Percentiles rank a stretch among this genome's conserved stretches.
phyloP scores from a whole-genome alignment of 2,329 filamentous ascomycete species.

The Exophiala bonariae region DNA sequence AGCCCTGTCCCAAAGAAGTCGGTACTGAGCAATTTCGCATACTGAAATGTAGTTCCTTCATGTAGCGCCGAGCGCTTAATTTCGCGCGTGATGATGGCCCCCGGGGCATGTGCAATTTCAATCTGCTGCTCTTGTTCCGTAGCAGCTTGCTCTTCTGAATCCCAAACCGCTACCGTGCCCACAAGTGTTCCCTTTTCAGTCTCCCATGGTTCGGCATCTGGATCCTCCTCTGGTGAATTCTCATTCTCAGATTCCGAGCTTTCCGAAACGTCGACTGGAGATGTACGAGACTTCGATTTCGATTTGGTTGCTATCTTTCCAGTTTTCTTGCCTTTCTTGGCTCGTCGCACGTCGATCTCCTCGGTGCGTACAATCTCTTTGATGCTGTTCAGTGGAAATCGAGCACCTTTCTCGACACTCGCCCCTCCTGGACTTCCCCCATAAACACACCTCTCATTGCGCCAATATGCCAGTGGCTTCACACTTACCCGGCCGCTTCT shows the following conservation, averaged over 20 bases:
- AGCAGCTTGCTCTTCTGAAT: constrained; percentile 37
- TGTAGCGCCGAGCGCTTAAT: constrained; percentile 53
- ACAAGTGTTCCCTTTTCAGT: constrained; percentile 44
- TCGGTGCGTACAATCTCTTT: constrained; percentile 77
- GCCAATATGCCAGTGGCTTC: constrained; percentile 81
- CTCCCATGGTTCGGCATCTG: constrained; percentile 44
- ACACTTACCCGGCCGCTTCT: constrained; percentile 78
- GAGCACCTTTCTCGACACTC: constrained; percentile 43
- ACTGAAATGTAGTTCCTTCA: constrained; percentile 67
- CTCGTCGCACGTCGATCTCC: constrained; percentile 49
- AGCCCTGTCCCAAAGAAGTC: constrained; percentile 88
- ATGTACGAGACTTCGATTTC: constrained; percentile 32
- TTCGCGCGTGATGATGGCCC: constrained; percentile 58
- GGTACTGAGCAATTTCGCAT: constrained; percentile 81
- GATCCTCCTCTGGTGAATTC: constrained; percentile 29
- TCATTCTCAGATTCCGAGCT: constrained; percentile 39
- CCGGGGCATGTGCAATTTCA: constrained; percentile 61
- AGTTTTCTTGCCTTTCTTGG: constrained; percentile 38
- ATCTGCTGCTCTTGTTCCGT: constrained; percentile 42
- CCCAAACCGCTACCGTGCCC: constrained; percentile 46
- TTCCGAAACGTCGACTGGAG: constrained; percentile 8
- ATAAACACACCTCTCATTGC: constrained; percentile 75
- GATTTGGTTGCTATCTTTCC: constrained; percentile 35
- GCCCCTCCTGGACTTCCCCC: constrained; percentile 50
- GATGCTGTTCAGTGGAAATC: constrained; percentile 67